These are phyloP conservation scores for Scheffersomyces titani DNA, from an alignment of 1,139 yeast species.

Conservation along the genomic window DNA sequence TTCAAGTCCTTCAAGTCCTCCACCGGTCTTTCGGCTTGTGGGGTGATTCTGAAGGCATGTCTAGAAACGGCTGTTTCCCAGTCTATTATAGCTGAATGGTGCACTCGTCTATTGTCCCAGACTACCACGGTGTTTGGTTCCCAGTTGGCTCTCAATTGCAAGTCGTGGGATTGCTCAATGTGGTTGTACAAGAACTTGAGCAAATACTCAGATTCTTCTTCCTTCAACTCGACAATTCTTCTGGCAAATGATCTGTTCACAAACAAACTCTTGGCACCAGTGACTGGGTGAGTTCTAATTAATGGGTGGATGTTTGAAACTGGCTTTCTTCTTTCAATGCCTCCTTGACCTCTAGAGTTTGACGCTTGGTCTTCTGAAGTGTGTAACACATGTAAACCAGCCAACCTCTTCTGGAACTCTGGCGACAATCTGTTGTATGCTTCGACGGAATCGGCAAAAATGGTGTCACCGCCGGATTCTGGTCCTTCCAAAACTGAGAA, in stretches of 20 bases:
- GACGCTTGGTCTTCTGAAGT: slow-evolving; percentile 26
- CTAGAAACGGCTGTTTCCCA: slow-evolving; percentile 22
- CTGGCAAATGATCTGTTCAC: slow-evolving; percentile 28
- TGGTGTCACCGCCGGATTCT: slow-evolving; percentile 21
- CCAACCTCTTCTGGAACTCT: slow-evolving; percentile 23
- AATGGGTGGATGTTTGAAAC: slow-evolving; percentile 30
- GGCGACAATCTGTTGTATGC: slow-evolving; percentile 32
- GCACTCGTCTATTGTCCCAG: slow-evolving; percentile 26
- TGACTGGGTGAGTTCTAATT: slow-evolving; percentile 29
- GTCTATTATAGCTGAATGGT: slow-evolving; percentile 25
- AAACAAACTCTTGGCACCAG: slow-evolving; percentile 23
- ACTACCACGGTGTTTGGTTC: slow-evolving; percentile 39
- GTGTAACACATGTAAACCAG: slow-evolving; percentile 28
- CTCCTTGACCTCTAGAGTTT: slow-evolving; percentile 20
- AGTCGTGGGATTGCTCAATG: slow-evolving; percentile 42
- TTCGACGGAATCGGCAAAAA: slow-evolving; percentile 36
- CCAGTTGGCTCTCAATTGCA: slow-evolving; percentile 61
- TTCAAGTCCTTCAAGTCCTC: slow-evolving; percentile 21
- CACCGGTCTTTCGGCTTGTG: slow-evolving; percentile 27
- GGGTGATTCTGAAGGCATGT: slow-evolving; percentile 26
- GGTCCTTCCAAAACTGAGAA: slow-evolving; percentile 16
- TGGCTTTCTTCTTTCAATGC: slow-evolving; percentile 26
- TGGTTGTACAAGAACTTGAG: slow-evolving; percentile 25
- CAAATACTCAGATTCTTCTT: slow-evolving; percentile 27
- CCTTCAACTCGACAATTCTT: slow-evolving; percentile 26